Evolutionary conservation across 1,284 basidiomycete genomes (phyloP).

Genomic region (Ceratobasidium sp.): DNA sequence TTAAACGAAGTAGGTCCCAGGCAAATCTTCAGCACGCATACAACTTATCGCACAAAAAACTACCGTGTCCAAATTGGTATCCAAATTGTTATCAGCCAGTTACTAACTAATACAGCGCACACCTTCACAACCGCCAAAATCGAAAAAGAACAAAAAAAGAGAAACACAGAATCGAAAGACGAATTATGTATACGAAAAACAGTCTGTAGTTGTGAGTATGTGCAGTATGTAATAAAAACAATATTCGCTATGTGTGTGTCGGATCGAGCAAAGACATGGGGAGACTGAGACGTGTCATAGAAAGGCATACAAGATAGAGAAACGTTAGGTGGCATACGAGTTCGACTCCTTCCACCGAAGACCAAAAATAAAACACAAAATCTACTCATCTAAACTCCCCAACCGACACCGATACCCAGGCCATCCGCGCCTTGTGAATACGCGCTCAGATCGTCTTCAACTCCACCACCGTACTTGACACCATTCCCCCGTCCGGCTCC

Average conservation of each 20-base stretch:
- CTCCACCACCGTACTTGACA: too few species aligned
- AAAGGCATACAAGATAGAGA: slow-evolving; percentile 25
- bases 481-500: not conserved
- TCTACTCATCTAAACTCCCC: slow-evolving; percentile 34
- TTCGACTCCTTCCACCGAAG: not conserved
- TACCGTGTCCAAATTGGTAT: slow-evolving; percentile 23
- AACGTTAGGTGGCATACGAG: slow-evolving; percentile 31
- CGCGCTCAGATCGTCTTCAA: not conserved
- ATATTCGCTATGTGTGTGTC: slow-evolving; percentile 27
- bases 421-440: slow-evolving; percentile 42
- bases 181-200: slow-evolving; percentile 42
- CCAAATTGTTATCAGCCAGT: slow-evolving; percentile 29
- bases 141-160: too few species aligned
- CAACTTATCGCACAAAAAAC: too few species aligned
- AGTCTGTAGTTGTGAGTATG: slow-evolving; percentile 44
- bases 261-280: slow-evolving; percentile 27
- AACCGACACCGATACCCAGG: slow-evolving; percentile 23
- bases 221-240: slow-evolving; percentile 43
- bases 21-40: not conserved
- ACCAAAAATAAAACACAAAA: slow-evolving; percentile 33
- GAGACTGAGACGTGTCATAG: too few species aligned
- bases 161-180: slow-evolving; percentile 37
- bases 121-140: slow-evolving; percentile 36
- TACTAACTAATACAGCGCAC: slow-evolving; percentile 23
- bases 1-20: too few species aligned